These are phyloP conservation scores for Catunica adiposa DNA, from an alignment of 2,329 filamentous ascomycete species.

Conservation along the genomic window DNA sequence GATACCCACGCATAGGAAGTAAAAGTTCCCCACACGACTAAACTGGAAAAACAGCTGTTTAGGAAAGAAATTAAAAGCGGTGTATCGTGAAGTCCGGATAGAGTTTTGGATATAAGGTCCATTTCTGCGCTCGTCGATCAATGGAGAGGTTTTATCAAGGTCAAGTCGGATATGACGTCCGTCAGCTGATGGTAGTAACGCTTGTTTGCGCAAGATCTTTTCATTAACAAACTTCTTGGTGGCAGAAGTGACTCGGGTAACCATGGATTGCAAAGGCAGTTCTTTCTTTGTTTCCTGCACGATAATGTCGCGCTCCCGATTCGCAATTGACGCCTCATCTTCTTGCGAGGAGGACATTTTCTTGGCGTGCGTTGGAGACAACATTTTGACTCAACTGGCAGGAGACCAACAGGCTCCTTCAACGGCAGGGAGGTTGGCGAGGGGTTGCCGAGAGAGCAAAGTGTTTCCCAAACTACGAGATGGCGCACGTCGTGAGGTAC, in stretches of 20 bases:
- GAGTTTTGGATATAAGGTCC: constrained; percentile 37
- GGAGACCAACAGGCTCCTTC: background rate
- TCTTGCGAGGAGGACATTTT: constrained; percentile 14
- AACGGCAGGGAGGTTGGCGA: background rate
- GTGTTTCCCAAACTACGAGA: too few species aligned
- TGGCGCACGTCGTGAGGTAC: too few species aligned
- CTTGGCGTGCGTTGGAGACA: constrained; percentile 6
- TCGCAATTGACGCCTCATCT: constrained; percentile 11
- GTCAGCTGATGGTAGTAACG: constrained; percentile 54
- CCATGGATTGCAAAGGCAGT: background rate
- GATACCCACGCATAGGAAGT: constrained; percentile 71
- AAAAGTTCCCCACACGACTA: constrained; percentile 71
- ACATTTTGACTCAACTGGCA: constrained; percentile 1
- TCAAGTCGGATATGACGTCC: constrained; percentile 37
- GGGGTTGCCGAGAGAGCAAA: background rate
- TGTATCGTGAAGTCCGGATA: constrained; percentile 73
- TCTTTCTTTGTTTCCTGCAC: background rate
- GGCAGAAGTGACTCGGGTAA: background rate
- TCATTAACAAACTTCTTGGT: constrained; percentile 22
- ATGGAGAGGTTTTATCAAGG: constrained; percentile 23
- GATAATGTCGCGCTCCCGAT: constrained; percentile 9
- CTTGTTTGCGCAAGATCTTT: constrained; percentile 44
- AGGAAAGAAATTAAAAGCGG: constrained; percentile 67
- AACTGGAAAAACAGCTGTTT: constrained; percentile 77
- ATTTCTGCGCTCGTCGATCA: constrained; percentile 35